These are phyloP conservation scores for Candida hungchunana DNA, from an alignment of 805 yeast species.

Conservation along the genomic window DNA sequence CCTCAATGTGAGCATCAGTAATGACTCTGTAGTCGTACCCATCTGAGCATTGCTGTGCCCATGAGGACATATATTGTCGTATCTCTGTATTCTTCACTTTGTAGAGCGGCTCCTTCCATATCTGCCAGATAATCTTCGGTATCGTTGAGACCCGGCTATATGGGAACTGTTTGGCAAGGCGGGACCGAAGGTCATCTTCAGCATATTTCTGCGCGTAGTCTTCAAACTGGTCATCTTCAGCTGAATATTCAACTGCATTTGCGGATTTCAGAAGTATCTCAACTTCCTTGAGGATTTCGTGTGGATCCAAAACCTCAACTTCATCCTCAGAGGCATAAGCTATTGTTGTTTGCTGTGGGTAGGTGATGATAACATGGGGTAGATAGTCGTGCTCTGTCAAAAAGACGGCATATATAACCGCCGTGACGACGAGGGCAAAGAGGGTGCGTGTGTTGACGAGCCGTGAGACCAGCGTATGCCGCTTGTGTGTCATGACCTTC, in stretches of 20 bases:
- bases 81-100: conserved; percentile 29
- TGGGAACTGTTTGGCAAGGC: conserved; percentile 12
- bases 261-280: background rate
- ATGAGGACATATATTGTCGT: conserved; percentile 14
- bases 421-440: background rate
- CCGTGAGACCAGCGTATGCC: background rate
- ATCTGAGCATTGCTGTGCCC: conserved; percentile 15
- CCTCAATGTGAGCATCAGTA: conserved; percentile 40
- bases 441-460: background rate
- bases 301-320: background rate
- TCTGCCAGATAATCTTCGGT: conserved; percentile 46
- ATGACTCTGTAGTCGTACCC: conserved; percentile 18
- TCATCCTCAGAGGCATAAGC: background rate
- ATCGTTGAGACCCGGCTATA: conserved; percentile 23
- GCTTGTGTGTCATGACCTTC: background rate
- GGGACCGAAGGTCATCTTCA: conserved; percentile 17
- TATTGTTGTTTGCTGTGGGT: no score
- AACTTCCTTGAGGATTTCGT: background rate
- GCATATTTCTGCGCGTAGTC: conserved; percentile 17
- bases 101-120: conserved; percentile 35
- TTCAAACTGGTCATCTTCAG: conserved; percentile 1
- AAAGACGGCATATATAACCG: background rate
- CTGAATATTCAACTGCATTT: background rate
- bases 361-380: background rate
- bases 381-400: no score